phyloP scores from a whole-genome alignment of 768 basidiomycete species.

The Lentinus brumalis region DNA sequence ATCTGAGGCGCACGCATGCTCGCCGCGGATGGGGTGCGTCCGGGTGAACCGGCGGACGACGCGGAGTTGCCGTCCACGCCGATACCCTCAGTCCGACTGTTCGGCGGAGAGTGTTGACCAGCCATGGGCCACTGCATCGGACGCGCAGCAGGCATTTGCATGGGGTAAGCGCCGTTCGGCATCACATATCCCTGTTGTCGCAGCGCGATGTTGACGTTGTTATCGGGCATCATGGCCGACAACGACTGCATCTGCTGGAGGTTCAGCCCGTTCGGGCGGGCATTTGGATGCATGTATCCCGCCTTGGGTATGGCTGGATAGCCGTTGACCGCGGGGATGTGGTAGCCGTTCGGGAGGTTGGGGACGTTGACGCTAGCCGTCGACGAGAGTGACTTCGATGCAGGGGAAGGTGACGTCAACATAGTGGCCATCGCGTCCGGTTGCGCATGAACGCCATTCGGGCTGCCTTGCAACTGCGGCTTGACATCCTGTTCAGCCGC shows the following conservation, averaged over 20 bases:
- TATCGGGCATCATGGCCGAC: conserved; percentile 33
- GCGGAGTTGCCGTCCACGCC: conserved; percentile 34
- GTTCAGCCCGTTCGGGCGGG: conserved; percentile 45
- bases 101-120: conserved; percentile 17
- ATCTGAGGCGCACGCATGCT: conserved; percentile 45
- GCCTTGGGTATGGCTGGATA: conserved; percentile 46
- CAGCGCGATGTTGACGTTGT: conserved; percentile 26
- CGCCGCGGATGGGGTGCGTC: conserved; percentile 57
- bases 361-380: conserved; percentile 34
- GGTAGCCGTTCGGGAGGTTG: conserved; percentile 46
- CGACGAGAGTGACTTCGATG: conserved; percentile 53
- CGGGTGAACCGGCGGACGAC: conserved; percentile 40
- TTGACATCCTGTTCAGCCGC: conserved; percentile 23
- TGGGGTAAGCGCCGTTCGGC: conserved; percentile 41
- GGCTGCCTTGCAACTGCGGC: conserved; percentile 5
- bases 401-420: conserved; percentile 36
- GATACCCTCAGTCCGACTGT: conserved; percentile 34
- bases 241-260: conserved; percentile 58
- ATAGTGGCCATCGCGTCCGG: conserved; percentile 20
- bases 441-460: conserved; percentile 22
- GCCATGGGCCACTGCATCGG: conserved; percentile 42
- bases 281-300: conserved; percentile 34
- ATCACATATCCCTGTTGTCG: conserved; percentile 40
- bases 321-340: conserved; percentile 29
- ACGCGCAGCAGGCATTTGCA: conserved; percentile 41